Evolutionary conservation across 768 basidiomycete genomes (phyloP), one percentile per base, ranked within the genome.

Genomic region (Psilocybe sp.): DNA sequence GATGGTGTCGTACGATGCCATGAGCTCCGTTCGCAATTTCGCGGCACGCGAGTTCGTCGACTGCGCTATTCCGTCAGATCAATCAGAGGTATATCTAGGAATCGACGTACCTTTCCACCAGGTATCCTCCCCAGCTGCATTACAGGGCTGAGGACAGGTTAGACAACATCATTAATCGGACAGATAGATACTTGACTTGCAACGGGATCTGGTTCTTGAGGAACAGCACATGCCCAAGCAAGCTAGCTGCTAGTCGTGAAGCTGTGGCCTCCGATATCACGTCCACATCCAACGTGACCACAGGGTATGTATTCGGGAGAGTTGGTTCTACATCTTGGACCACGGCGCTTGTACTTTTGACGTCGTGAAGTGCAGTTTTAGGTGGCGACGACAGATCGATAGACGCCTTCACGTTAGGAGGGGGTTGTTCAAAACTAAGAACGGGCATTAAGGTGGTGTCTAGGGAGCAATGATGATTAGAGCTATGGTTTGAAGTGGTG

Each of bases 181-280:
- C 33, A n/a, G 16, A 28, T 16, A 42, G n/a, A n/a, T n/a, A n/a
- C 37, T 16, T 15, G 16, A 77, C 87, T 67, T 59, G 90, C 88
- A 90, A 82, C 1, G 88, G 89, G 0, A 90, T 73, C 57, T 91
- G 89, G 54, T 78, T 85, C 63, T 91, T 92, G 48, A 91, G 69
- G 60, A 87, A 92, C 14, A 91, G 63, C 2, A 89, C 75, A 60
- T 90, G 87, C 0, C 81, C 81, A 0, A 92, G 68, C 20, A 89
- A 64, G 50, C 77, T 79, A 11, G 74, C 71, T 2, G 86, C 81
- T 1, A 92, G 75, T 16, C 76, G 75, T 1, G 84, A 81, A 9
- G 89, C 89, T 63, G 85, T 72, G 5, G 67, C 69, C 48, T 81
- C 80, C 16, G 77, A 75, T 15, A 91, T 75, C 1, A 57, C 51